These are phyloP conservation scores for Verruconis gallopava DNA, from an alignment of 2,329 filamentous ascomycete species.

Conservation along the genomic window DNA sequence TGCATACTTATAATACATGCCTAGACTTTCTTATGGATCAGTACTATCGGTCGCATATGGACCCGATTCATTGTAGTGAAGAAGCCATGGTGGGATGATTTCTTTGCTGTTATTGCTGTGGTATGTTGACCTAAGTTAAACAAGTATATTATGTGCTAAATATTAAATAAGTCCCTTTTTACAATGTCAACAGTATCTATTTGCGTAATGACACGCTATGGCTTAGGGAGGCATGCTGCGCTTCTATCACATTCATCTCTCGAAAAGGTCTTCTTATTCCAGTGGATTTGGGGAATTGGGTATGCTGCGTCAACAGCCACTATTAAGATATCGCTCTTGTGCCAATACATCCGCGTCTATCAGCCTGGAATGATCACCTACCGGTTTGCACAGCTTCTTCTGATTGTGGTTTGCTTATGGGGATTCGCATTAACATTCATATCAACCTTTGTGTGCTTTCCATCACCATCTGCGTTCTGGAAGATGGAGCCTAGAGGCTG, in stretches of 20 bases:
- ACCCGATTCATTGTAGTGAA: constrained; percentile 1
- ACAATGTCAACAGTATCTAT: background rate
- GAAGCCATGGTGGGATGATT: background rate
- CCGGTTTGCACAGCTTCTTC: background rate
- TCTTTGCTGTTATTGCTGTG: background rate
- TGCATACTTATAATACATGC: too few species aligned
- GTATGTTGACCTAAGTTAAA: too few species aligned
- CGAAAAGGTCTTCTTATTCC: background rate
- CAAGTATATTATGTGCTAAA: too few species aligned
- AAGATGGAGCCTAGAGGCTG: background rate
- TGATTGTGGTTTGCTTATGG: background rate
- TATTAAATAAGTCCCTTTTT: too few species aligned
- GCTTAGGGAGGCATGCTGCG: background rate
- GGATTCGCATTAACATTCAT: background rate
- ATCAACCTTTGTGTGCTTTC: background rate
- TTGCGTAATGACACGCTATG: background rate
- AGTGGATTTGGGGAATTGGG: background rate
- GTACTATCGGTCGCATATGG: background rate
- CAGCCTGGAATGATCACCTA: background rate
- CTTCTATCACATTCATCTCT: background rate
- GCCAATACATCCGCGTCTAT: background rate
- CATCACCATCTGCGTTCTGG: background rate
- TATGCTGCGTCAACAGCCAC: background rate
- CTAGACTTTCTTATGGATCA: background rate
- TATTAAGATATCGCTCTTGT: background rate